Conservation (phyloP, 2,329 filamentous ascomycete genomes). For the Colletotrichum spinosum region DNA sequence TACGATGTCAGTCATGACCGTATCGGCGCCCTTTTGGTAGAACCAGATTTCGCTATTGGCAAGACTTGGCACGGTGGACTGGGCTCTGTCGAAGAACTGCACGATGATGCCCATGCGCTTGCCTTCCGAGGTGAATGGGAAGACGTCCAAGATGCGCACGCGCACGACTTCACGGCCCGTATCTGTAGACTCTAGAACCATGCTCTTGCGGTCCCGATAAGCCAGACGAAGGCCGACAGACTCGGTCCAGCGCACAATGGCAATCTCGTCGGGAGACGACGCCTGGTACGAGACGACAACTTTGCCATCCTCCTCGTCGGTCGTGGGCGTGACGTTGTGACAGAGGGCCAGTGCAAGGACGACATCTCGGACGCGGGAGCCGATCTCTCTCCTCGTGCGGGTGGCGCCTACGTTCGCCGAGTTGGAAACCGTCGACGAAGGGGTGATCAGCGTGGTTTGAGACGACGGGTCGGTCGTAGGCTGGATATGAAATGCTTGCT, state of each 20-base stretch:
- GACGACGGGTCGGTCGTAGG: constrained; percentile 57
- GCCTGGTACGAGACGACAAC: constrained; percentile 90
- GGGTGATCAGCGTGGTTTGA: constrained; percentile 73
- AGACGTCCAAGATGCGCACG: constrained; percentile 91
- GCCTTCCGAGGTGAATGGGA: constrained; percentile 97
- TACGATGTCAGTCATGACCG: constrained; percentile 97
- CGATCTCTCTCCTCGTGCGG: constrained; percentile 91
- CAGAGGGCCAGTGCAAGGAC: constrained; percentile 92
- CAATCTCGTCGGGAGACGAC: constrained; percentile 97
- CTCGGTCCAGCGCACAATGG: constrained; percentile 96
- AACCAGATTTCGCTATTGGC: constrained; percentile 91
- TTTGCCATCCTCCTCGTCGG: constrained; percentile 83
- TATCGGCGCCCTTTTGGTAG: constrained; percentile 98
- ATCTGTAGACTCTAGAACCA: constrained; percentile 82
- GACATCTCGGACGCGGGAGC: constrained; percentile 90
- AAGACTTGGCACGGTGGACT: constrained; percentile 59
- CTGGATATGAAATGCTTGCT: constrained; percentile 79
- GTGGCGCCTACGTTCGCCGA: constrained; percentile 74
- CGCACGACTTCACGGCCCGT: constrained; percentile 81
- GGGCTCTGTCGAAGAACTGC: constrained; percentile 76
- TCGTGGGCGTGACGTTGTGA: constrained; percentile 95
- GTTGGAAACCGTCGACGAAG: constrained; percentile 77
- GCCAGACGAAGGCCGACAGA: constrained; percentile 87
- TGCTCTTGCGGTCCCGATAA: constrained; percentile 87
- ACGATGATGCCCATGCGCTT: constrained; percentile 99